phyloP scores from a whole-genome alignment of 2,329 filamentous ascomycete species.

The Fusarium albosuccineum region DNA sequence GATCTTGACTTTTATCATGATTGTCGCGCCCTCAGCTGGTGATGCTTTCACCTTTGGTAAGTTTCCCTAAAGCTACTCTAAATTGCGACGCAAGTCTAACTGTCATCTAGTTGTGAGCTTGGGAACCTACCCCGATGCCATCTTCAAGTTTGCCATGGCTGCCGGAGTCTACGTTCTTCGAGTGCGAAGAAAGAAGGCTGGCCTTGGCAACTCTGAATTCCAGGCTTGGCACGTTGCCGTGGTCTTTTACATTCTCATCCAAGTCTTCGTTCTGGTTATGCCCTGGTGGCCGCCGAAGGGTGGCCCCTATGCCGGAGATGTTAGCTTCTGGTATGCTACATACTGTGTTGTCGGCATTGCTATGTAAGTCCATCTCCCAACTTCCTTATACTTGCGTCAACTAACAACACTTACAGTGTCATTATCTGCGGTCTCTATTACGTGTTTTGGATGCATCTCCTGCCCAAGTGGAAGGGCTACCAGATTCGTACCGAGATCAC shows the following conservation, averaged over 20 bases:
- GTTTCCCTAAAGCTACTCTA: not conserved
- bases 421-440: conserved; percentile 69
- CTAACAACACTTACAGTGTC: conserved; percentile 54
- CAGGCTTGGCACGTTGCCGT: conserved; percentile 70
- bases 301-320: conserved; percentile 71
- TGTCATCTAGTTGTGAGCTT: conserved; percentile 68
- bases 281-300: conserved; percentile 77
- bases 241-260: conserved; percentile 69
- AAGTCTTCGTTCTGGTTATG: conserved; percentile 75
- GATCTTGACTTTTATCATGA: conserved; percentile 69
- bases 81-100: conserved; percentile 27
- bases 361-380: conserved; percentile 63
- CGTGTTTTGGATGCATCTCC: conserved; percentile 66
- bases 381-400: rapidly evolving
- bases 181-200: conserved; percentile 63
- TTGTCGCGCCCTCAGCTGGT: conserved; percentile 70
- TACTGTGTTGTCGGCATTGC: conserved; percentile 75
- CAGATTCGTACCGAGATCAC: conserved; percentile 67
- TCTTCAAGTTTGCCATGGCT: conserved; percentile 70
- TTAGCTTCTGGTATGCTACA: conserved; percentile 81
- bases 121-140: conserved; percentile 67
- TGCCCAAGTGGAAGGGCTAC: conserved; percentile 68
- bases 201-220: conserved; percentile 64
- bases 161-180: conserved; percentile 71
- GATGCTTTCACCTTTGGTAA: conserved; percentile 74